Evolutionary conservation across 352 stramenopile species (phyloP), one percentile per base, ranked within the genome.

Genomic region (Globisporangium nagaii): DNA sequence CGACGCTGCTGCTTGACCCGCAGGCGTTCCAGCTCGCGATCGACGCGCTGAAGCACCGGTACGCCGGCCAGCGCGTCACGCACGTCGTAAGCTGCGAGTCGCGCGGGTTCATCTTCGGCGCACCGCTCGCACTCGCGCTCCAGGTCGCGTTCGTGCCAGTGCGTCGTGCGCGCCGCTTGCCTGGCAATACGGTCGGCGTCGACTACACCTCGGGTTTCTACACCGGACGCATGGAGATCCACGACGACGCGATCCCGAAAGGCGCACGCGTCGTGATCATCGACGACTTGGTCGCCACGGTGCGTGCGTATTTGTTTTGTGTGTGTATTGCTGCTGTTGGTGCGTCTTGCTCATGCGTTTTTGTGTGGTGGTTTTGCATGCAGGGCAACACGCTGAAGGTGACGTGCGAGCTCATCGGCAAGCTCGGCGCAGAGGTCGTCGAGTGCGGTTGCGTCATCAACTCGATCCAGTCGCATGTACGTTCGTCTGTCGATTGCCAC

Each of bases 81-180:
- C 80, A 93, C 65, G 58, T 93, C n/a, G 83, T 89, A 25, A 91
- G 83, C 60, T 85, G 68, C 53, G 80, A 93, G 56, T 83, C 80
- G 31, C 70, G 83, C 47, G 80, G 83, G 3, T 90, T 93, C 53
- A 90, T 93, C 67, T 93, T 93, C 45, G 83, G 80, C 0, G 72
- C 83, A 11, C 83, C 83, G 28, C 56, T 93, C 43, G 83, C 83
- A 17, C 62, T 93, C 12, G 83, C 80, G 30, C 62, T 91, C 10
- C 60, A 78, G 35, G 66, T 70, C 8, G 68, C 76, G 13, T 91
- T 93, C 47, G 83, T 93, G 47, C 83, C 80, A 0, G 79, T 93
- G 44, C 79, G 83, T 24, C 73, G 79, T 19, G 77, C 83, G 3
- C 65, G 76, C 10, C 71, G 75, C 46, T 53, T 93, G 28, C 79